Evolutionary conservation across 2,329 filamentous ascomycete species (phyloP), one percentile per base, ranked within the genome.

Genomic region (Botrytis galanthina): DNA sequence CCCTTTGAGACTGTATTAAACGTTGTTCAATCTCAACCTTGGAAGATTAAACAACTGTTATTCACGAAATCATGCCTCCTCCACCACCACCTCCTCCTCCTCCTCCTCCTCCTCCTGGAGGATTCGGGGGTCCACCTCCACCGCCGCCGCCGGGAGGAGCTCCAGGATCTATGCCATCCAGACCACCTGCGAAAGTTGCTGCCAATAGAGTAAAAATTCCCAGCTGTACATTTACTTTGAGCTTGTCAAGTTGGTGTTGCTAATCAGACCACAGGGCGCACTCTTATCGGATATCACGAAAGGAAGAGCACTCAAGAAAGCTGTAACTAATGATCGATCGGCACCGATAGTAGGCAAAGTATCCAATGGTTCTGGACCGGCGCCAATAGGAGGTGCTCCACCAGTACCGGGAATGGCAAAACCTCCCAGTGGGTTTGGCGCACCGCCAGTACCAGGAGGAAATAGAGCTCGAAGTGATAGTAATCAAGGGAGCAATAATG

Each of bases 311-410:
- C 86, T 98, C 74, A 97, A 92, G 83, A 98, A 97, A 83, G 87
- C 93, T 46, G 91, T 94, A 73, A 93, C 95, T 78, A 98, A 98
- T 83, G 95, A 98, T 82, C 91, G 95, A 82, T 98, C 95, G 35
- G 93, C 93, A 12, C 95, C 95, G 0, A 79, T 88, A 69, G 82
- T 98, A 73, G 87, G 83, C 74, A 89, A 87, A 72, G 79, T 85
- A 69, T 85, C 86, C 70, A 86, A 85, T 68, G 85, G 87, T 69
- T 85, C 86, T 46, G 87, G 88, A 20, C 87, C 86, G 46, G 90
- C 89, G 71, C 87, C 91, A 20, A 84, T 93, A 73, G 91, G 90
- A 77, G 91, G 92, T 75, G 95, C 94, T 67, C 95, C 95, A 57
- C 92, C 95, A 35, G 86, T 97, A n/a, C 93, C 93, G 35, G 88